These are phyloP conservation scores for Teratosphaeria destructans DNA, from an alignment of 2,329 filamentous ascomycete species.

Conservation along the genomic window DNA sequence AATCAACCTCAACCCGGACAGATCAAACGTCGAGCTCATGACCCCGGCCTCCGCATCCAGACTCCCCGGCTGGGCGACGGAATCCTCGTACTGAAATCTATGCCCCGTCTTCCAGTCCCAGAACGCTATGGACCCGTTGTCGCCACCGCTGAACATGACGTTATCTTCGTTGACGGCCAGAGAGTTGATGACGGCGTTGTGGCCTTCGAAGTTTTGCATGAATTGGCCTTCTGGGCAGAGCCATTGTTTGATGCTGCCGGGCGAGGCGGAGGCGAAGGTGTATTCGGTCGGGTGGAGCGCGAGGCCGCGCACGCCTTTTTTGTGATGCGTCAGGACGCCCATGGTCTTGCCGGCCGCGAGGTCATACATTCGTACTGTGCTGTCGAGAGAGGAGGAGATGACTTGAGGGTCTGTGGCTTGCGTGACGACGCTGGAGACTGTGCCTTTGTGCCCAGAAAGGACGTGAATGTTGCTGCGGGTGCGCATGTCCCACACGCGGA, in stretches of 20 bases:
- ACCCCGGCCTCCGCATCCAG: conserved; percentile 89
- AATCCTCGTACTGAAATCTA: conserved; percentile 80
- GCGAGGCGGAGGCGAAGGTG: conserved; percentile 87
- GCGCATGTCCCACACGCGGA: conserved; percentile 96
- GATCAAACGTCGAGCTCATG: conserved; percentile 88
- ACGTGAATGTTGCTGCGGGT: conserved; percentile 94
- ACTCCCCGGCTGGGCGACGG: conserved; percentile 84
- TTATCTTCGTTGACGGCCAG: conserved; percentile 90
- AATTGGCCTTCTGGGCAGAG: conserved; percentile 96
- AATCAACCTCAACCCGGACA: conserved; percentile 77
- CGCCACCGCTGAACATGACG: conserved; percentile 85
- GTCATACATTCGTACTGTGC: conserved; percentile 88
- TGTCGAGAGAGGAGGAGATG: conserved; percentile 85
- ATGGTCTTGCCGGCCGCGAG: conserved; percentile 92
- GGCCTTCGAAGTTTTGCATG: conserved; percentile 98
- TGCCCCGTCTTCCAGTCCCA: conserved; percentile 99
- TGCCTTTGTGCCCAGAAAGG: conserved; percentile 78
- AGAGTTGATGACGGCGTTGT: conserved; percentile 94
- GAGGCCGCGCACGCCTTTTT: conserved; percentile 84
- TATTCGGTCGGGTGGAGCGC: conserved; percentile 84
- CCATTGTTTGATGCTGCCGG: conserved; percentile 96
- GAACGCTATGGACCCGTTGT: conserved; percentile 94
- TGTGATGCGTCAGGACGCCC: conserved; percentile 94
- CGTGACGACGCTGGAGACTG: conserved; percentile 78
- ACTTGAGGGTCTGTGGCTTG: conserved; percentile 96